phyloP scores from a whole-genome alignment of 192 early-diverging fungal species.

The Backusella australiensis region DNA sequence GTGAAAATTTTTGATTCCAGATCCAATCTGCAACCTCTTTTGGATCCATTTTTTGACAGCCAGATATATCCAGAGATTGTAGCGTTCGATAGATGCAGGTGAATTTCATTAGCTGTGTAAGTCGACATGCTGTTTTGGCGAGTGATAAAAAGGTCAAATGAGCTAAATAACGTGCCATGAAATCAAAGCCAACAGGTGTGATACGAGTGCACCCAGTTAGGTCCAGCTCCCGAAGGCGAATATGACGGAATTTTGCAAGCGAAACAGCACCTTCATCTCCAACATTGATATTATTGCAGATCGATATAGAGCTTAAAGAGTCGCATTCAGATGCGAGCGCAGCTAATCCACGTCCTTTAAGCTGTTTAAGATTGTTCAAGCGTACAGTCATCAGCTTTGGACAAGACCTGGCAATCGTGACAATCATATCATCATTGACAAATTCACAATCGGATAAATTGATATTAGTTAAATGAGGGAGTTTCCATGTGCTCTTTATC shows the following conservation, averaged over 20 bases:
- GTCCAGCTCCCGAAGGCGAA: not conserved
- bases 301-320: not conserved
- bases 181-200: not conserved
- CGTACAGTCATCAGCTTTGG: not conserved
- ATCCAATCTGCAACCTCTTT: not conserved
- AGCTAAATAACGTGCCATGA: not conserved
- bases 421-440: constrained; percentile 7
- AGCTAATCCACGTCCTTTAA: not conserved
- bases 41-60: not conserved
- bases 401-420: constrained; percentile 1
- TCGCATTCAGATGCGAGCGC: not conserved
- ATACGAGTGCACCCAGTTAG: not conserved
- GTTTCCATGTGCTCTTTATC: not conserved
- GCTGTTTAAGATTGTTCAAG: not conserved
- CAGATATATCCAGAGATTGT: not conserved
- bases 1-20: not conserved
- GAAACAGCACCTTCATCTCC: not conserved
- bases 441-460: not conserved
- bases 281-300: not conserved
- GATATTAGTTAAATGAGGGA: not conserved
- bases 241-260: not conserved
- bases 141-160: constrained; percentile 4
- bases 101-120: not conserved
- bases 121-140: not conserved
- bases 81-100: not conserved